Evolutionary conservation across 78 protist species (phyloP).

Genomic region (Emiliania huxleyi): DNA sequence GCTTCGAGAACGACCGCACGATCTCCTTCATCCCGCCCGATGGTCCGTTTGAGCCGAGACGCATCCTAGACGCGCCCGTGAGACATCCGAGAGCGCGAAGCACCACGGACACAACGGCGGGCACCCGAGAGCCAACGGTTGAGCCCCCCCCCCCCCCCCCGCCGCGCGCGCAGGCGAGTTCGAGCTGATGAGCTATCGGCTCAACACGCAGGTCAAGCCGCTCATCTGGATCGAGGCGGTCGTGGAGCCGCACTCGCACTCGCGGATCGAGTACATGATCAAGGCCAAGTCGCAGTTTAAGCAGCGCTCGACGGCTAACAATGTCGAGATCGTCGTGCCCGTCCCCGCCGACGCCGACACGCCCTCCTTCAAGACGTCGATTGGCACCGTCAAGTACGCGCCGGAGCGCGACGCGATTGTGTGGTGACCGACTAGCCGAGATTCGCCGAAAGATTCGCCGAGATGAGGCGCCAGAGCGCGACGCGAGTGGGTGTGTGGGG

Average conservation of each 20-base stretch:
- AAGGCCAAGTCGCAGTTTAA: constrained; percentile 91
- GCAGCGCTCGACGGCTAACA: constrained; percentile 87
- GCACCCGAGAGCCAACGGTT: too few species aligned
- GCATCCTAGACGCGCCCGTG: too few species aligned
- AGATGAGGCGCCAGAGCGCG: too few species aligned
- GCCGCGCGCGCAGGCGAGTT: too few species aligned
- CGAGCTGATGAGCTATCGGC: constrained; percentile 97
- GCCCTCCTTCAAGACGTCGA: constrained; percentile 81
- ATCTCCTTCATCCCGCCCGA: constrained; percentile 99
- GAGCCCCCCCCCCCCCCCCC: too few species aligned
- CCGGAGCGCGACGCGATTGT: constrained; percentile 89
- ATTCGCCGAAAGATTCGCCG: too few species aligned
- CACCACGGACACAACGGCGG: too few species aligned
- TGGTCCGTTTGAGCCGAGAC: too few species aligned
- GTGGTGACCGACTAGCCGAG: too few species aligned
- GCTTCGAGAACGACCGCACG: constrained; percentile 94
- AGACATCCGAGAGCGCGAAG: too few species aligned
- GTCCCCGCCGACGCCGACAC: constrained; percentile 96
- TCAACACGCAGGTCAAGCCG: constrained; percentile 88
- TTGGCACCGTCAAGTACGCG: constrained; percentile 86
- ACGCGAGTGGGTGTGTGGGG: too few species aligned
- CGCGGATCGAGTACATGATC: constrained; percentile 87
- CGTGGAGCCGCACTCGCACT: constrained; percentile 79
- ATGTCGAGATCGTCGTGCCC: constrained; percentile 91
- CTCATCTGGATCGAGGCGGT: constrained; percentile 89